Conservation (phyloP, 768 basidiomycete genomes). For the Mycena indigotica region DNA sequence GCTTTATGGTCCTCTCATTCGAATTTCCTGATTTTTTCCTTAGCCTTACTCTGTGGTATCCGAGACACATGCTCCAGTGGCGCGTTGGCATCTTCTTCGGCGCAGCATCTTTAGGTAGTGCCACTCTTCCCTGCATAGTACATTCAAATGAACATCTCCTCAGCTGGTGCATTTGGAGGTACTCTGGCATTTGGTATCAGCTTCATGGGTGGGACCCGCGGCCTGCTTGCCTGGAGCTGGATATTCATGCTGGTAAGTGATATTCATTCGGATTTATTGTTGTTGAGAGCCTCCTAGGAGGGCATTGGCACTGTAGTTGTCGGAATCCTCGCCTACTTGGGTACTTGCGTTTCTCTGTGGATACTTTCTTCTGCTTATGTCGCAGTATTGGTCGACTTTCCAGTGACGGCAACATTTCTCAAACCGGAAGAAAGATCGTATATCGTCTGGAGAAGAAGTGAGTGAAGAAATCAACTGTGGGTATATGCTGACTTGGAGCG, state of each 20-base stretch:
- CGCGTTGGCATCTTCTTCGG: conserved; percentile 68
- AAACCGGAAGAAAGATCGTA: conserved; percentile 61
- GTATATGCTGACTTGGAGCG: background rate
- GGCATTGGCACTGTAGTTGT: conserved; percentile 63
- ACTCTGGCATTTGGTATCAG: conserved; percentile 58
- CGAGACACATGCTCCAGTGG: conserved; percentile 58
- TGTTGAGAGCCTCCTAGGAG: conserved; percentile 35
- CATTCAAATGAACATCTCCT: background rate
- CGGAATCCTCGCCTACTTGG: conserved; percentile 53
- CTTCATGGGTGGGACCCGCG: conserved; percentile 49
- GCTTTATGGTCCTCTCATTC: conserved; percentile 11
- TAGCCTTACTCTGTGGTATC: conserved; percentile 71
- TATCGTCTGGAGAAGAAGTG: conserved; percentile 59
- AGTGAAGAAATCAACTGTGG: conserved; percentile 10
- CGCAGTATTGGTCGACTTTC: conserved; percentile 64
- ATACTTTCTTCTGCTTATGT: background rate
- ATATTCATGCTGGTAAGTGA: conserved; percentile 54
- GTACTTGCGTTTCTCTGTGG: conserved; percentile 30
- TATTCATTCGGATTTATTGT: conserved; percentile 30
- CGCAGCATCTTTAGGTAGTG: conserved; percentile 60
- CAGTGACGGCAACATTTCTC: conserved; percentile 58
- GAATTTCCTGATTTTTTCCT: background rate
- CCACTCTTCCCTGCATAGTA: too few relatives aligned
- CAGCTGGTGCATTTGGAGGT: conserved; percentile 55
- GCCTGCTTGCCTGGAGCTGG: conserved; percentile 65